Evolutionary conservation across 345 rosid genomes (phyloP).

Genomic region (Brassica rapa): DNA sequence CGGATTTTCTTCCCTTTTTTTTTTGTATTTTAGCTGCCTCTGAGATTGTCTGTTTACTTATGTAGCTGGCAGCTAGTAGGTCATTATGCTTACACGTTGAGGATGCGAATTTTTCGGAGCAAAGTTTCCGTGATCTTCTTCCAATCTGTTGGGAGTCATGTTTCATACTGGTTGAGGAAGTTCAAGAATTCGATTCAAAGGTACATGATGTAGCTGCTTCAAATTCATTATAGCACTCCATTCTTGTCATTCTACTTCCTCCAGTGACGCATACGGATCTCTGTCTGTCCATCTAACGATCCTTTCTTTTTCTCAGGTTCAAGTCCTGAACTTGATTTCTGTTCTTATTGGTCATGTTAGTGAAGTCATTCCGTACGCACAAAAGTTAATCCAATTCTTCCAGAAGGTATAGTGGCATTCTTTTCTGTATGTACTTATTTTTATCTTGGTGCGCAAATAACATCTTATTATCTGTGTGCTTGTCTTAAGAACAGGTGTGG

Average conservation of each 20-base stretch:
- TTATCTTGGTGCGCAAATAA: constrained; percentile 12
- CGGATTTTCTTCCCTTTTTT: not conserved
- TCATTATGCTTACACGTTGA: constrained; percentile 87
- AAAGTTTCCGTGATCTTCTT: constrained; percentile 79
- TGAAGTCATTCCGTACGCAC: constrained; percentile 74
- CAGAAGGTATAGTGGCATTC: constrained; percentile 58
- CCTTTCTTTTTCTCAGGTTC: constrained; percentile 63
- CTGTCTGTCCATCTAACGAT: constrained; percentile 15
- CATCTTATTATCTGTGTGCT: constrained; percentile 22
- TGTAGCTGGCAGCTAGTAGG: constrained; percentile 96
- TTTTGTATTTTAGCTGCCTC: constrained; percentile 21
- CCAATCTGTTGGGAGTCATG: constrained; percentile 87
- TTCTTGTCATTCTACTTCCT: constrained; percentile 28
- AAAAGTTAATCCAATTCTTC: constrained; percentile 81
- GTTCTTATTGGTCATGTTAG: constrained; percentile 75
- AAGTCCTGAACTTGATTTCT: constrained; percentile 86
- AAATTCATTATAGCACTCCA: constrained; percentile 15
- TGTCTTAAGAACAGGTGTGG: constrained; percentile 67
- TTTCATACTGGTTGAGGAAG: constrained; percentile 88
- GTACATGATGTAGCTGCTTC: constrained; percentile 43
- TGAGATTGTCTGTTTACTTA: constrained; percentile 43
- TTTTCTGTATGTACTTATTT: constrained; percentile 9
- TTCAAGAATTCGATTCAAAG: constrained; percentile 98
- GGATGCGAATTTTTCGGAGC: constrained; percentile 90
- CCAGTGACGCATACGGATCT: constrained; percentile 8